Conservation (phyloP, 805 yeast species). For the Ogataea corticis region DNA sequence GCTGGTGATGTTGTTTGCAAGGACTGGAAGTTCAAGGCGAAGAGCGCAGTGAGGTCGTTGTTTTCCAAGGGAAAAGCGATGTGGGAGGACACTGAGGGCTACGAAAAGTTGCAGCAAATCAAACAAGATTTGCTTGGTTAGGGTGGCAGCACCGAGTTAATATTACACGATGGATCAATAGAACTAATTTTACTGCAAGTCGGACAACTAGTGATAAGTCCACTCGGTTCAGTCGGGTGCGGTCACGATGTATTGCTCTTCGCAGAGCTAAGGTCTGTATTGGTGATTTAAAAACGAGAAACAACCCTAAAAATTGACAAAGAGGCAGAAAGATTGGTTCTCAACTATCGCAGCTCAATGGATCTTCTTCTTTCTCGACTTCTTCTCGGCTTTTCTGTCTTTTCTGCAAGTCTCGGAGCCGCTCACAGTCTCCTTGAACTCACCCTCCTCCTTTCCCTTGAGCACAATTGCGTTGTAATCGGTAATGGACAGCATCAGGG, state of each 20-base stretch:
- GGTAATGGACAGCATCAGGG: slow-evolving; percentile 23
- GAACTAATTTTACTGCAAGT: no score
- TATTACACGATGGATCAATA: no score
- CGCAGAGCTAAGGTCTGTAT: no score
- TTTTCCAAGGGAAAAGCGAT: slow-evolving; percentile 74
- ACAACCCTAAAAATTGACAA: not conserved
- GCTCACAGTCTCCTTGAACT: slow-evolving; percentile 5
- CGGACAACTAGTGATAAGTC: no score
- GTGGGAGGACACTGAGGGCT: slow-evolving; percentile 82
- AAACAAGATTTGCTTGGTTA: slow-evolving; percentile 48
- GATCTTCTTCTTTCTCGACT: slow-evolving; percentile 15
- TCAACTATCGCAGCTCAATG: no score
- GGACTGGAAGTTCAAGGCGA: slow-evolving; percentile 88
- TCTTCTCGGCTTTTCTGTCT: slow-evolving; percentile 8
- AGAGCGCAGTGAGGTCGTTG: slow-evolving; percentile 67
- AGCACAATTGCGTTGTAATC: slow-evolving; percentile 11
- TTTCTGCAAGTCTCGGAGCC: not conserved
- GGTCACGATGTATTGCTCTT: no score
- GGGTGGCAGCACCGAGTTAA: no score
- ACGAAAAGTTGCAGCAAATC: slow-evolving; percentile 60
- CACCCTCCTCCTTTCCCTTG: slow-evolving; percentile 5
- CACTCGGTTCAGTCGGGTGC: no score
- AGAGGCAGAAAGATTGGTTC: no score
- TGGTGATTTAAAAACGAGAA: not conserved
- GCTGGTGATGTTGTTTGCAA: slow-evolving; percentile 85